Conservation (phyloP, 805 yeast species). For the Lipomyces starkeyi region DNA sequence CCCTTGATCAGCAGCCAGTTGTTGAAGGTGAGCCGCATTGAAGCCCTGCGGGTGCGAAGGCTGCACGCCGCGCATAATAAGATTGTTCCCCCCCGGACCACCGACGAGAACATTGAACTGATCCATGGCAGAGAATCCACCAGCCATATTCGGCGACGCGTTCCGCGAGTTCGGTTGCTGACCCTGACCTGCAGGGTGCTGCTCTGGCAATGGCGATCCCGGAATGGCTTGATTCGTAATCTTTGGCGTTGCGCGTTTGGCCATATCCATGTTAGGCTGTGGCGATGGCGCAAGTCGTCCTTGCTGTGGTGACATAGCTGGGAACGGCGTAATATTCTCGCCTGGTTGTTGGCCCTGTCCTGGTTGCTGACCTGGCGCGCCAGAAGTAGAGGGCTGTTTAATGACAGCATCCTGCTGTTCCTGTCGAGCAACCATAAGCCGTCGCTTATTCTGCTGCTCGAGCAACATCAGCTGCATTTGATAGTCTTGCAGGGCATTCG, state of each 20-base stretch:
- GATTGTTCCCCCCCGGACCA: slow-evolving; percentile 28
- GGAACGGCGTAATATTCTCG: slow-evolving; percentile 19
- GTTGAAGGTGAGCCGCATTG: slow-evolving; percentile 28
- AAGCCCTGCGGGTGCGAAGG: slow-evolving; percentile 25
- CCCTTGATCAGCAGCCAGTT: slow-evolving; percentile 16
- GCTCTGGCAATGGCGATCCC: slow-evolving; percentile 41
- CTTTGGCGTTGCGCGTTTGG: slow-evolving; percentile 43
- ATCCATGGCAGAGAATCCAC: slow-evolving; percentile 41
- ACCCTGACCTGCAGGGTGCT: slow-evolving; percentile 19
- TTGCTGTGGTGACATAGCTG: slow-evolving; percentile 31
- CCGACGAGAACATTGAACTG: slow-evolving; percentile 44
- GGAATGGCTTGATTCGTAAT: slow-evolving; percentile 40
- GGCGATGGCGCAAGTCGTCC: slow-evolving; percentile 29
- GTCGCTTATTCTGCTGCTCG: slow-evolving; percentile 76
- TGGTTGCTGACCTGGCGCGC: slow-evolving; percentile 40
- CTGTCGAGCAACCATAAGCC: slow-evolving; percentile 54
- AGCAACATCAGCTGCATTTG: slow-evolving; percentile 77
- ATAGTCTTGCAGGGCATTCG: slow-evolving; percentile 73
- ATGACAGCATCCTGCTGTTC: slow-evolving; percentile 44
- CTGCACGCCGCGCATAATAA: slow-evolving; percentile 32
- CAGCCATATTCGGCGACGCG: slow-evolving; percentile 44
- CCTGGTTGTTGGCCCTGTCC: slow-evolving; percentile 50
- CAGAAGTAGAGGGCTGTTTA: slow-evolving; percentile 24
- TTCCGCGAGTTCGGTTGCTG: slow-evolving; percentile 30
- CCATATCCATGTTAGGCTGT: slow-evolving; percentile 36